These are phyloP conservation scores for Plantago elongata DNA, from an alignment of 257 asterid genomes.

Conservation along the genomic window DNA sequence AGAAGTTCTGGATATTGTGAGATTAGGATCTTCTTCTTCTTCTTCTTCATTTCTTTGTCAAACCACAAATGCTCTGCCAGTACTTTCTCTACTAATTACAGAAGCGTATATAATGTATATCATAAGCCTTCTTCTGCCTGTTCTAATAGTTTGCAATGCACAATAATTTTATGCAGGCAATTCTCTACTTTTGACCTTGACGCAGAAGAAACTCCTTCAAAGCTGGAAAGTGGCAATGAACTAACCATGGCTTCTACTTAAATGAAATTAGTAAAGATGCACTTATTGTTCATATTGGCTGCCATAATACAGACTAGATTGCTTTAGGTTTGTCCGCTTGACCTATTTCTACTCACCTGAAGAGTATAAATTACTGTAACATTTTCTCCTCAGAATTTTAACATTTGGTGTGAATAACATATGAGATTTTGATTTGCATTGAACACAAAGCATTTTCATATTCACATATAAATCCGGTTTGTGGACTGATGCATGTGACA, in stretches of 20 bases:
- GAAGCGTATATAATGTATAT: background rate
- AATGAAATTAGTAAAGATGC: constrained; percentile 1
- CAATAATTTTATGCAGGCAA: constrained; percentile 37
- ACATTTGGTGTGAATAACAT: constrained; percentile 8
- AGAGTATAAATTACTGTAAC: constrained; percentile 11
- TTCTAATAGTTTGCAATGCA: constrained; percentile 5
- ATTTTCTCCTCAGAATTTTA: background rate
- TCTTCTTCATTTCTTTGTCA: no score
- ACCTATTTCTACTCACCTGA: background rate
- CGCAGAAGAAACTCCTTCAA: background rate
- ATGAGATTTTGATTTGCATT: background rate
- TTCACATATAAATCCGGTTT: no score
- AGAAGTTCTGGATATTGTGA: background rate
- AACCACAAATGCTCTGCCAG: background rate
- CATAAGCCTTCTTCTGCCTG: no score
- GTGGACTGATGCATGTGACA: no score
- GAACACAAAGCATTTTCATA: background rate
- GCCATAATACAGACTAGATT: background rate
- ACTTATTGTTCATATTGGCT: background rate
- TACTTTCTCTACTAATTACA: background rate
- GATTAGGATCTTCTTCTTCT: background rate
- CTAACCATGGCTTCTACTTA: background rate
- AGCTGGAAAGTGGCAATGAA: background rate
- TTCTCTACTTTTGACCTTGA: constrained; percentile 65
- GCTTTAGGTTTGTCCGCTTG: constrained; percentile 3